Evolutionary conservation across 371 early-diverging fungal genomes (phyloP).

Genomic region (Funneliformis caledonium): DNA sequence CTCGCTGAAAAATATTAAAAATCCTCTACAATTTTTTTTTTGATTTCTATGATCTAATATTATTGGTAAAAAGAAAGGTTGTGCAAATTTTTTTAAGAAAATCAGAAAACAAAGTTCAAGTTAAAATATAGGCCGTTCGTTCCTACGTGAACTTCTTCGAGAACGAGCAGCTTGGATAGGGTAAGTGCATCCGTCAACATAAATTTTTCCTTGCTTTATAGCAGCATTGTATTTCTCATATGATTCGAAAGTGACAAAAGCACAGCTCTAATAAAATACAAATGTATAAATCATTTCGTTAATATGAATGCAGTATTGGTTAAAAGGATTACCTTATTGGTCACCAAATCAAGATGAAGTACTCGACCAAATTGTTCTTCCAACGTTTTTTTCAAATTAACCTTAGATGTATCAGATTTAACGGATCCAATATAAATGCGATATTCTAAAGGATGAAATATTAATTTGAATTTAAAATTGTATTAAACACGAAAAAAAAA

Average conservation of each 20-base stretch:
- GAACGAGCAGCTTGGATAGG: neutral
- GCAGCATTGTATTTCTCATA: neutral
- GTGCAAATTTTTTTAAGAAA: no score
- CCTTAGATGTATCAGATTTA: neutral
- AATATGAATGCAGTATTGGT: no score
- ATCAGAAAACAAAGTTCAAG: no score
- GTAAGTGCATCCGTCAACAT: neutral
- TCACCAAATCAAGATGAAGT: constrained; percentile 7
- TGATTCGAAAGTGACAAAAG: constrained; percentile 17
- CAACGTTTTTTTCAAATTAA: constrained; percentile 3
- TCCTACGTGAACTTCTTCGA: neutral
- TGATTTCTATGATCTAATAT: no score
- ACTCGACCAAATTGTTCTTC: constrained; percentile 29
- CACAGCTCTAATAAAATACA: neutral
- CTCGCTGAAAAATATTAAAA: no score
- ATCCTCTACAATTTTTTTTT: no score
- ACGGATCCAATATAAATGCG: constrained; percentile 5
- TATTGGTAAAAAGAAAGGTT: no score
- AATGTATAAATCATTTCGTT: neutral
- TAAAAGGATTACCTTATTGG: neutral
- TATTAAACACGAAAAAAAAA: neutral
- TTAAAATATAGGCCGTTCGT: no score
- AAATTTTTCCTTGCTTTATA: constrained; percentile 1
- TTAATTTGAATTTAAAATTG: neutral
- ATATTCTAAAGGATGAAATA: neutral